Evolutionary conservation across 2,329 filamentous ascomycete species (phyloP), one percentile per base, ranked within the genome.

Genomic region (Blastomyces parvus): DNA sequence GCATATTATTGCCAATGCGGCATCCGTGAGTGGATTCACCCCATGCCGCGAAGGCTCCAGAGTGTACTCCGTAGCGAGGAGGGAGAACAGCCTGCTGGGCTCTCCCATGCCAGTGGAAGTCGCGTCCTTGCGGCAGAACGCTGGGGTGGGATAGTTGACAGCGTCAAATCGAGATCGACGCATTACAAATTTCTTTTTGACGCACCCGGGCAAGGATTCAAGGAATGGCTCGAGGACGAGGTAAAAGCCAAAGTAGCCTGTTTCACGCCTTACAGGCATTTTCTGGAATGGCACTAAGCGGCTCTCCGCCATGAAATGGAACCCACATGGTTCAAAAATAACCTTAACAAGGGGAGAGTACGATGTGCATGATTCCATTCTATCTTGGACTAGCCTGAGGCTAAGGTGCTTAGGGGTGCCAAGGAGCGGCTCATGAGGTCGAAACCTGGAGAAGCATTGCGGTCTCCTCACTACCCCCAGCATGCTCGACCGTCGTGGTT

Each of bases 81-180:
- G 50, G 13, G 19, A 30, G 13, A 30, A 7, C 14, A 27, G 5
- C 25, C 27, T 30, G 4, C 27, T 33, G 14, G 50, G 25, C 7
- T 19, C 6, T 33, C 50, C 17, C 17, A 30, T 53, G 6, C 25
- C 7, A n/a, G 50, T 36, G 33, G 33, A 36, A 36, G 33, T 9
- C 33, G 33, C 33, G 33, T 11, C 33, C 33, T 36, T 36, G 2
- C 36, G 36, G 3, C 36, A 13, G 9, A 40, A n/a, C 22, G 13
- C 22, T 33, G 36, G 40, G 36, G 22, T 44, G 40, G 19, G 42
- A 36, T 22, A 48, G 38, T 17, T 36, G n/a, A 25, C 22, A n/a
- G 42, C 44, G 30, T 42, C 56, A 44, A 58, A 59, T 59, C 56
- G 30, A 59, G 56, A 59, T 59, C 56, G 17, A 17, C 56, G 33